Conservation (phyloP, 441 rosid genomes). For the Gossypium davidsonii region DNA sequence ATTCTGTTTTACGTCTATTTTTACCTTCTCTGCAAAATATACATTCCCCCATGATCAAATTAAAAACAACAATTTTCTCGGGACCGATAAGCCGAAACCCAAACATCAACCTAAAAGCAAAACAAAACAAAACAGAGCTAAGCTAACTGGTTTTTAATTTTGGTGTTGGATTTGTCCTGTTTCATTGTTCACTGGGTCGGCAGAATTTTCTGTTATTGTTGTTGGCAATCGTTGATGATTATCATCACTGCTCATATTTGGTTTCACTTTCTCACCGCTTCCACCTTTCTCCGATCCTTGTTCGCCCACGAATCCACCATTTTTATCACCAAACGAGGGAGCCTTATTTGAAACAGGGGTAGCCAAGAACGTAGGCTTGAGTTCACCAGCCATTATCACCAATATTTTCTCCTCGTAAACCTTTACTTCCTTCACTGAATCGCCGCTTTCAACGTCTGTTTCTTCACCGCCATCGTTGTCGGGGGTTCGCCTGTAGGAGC, state of each 20-base stretch:
- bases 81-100: not conserved
- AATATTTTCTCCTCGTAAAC: slow-evolving; percentile 58
- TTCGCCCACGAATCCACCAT: slow-evolving; percentile 15
- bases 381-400: slow-evolving; percentile 89
- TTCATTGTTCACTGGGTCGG: slow-evolving; percentile 18
- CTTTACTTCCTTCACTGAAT: slow-evolving; percentile 20
- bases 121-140: not conserved
- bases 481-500: slow-evolving; percentile 29
- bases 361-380: slow-evolving; percentile 71
- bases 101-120: not conserved
- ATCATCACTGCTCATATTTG: slow-evolving; percentile 3
- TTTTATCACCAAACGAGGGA: slow-evolving; percentile 29
- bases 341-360: slow-evolving; percentile 46
- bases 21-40: not conserved
- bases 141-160: not conserved
- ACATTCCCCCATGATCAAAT: not conserved
- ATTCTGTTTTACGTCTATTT: not conserved
- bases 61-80: not conserved
- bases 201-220: slow-evolving; percentile 7
- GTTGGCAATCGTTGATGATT: slow-evolving; percentile 7
- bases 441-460: slow-evolving; percentile 21
- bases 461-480: not conserved
- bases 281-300: slow-evolving; percentile 11
- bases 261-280: slow-evolving; percentile 30
- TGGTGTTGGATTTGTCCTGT: slow-evolving; percentile 15